Percentiles rank a stretch among this genome's conserved stretches.
Conservation (phyloP, 805 yeast species). For the Priceomyces carsonii region DNA sequence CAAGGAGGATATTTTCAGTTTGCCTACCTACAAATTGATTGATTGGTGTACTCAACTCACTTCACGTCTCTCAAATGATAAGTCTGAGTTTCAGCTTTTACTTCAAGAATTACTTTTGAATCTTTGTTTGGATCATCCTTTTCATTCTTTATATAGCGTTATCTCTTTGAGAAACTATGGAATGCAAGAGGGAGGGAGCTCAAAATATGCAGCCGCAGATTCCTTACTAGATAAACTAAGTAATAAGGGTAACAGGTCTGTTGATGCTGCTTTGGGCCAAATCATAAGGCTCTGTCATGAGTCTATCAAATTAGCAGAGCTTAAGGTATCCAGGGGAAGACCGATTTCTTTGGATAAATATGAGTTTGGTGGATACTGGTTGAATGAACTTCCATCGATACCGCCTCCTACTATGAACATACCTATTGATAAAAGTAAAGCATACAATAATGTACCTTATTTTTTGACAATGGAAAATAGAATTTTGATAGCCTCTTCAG, state of each 20-base stretch:
- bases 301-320: conserved; percentile 51
- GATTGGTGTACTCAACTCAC: conserved; percentile 84
- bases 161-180: conserved; percentile 56
- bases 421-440: conserved; percentile 40
- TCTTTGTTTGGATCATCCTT: conserved; percentile 63
- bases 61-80: conserved; percentile 60
- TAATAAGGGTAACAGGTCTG: conserved; percentile 21
- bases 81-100: conserved; percentile 53
- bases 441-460: conserved; percentile 48
- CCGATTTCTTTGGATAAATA: conserved; percentile 33
- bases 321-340: conserved; percentile 37
- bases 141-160: conserved; percentile 65
- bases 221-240: conserved; percentile 44
- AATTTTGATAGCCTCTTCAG: conserved; percentile 71
- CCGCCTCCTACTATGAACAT: conserved; percentile 69
- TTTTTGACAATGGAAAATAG: conserved; percentile 47
- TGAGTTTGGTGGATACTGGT: conserved; percentile 53
- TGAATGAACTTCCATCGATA: conserved; percentile 44
- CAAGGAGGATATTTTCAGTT: conserved; percentile 27
- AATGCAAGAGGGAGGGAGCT: conserved; percentile 33
- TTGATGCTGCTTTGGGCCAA: conserved; percentile 36
- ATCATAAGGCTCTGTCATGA: conserved; percentile 53
- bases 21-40: conserved; percentile 65
- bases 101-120: conserved; percentile 49
- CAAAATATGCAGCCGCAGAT: conserved; percentile 50